phyloP scores from a whole-genome alignment of 805 yeast genomes.

The Candida adriatica region DNA sequence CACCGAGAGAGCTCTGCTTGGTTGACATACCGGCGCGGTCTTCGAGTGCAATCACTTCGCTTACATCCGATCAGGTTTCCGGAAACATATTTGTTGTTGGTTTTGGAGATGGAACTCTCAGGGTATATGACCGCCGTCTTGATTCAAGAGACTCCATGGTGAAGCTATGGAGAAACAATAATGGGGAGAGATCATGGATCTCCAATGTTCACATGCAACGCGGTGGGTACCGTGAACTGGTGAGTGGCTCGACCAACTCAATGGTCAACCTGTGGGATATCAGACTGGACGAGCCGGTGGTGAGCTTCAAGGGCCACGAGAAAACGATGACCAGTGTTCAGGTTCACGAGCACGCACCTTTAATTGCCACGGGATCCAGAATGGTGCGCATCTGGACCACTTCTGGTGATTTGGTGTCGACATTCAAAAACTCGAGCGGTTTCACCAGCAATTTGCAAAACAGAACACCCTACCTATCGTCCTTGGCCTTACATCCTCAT shows the following conservation, averaged over 20 bases:
- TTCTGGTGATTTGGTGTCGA: slow-evolving; percentile 64
- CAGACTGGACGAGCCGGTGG: slow-evolving; percentile 63
- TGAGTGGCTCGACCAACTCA: slow-evolving; percentile 80
- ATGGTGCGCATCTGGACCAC: slow-evolving; percentile 80
- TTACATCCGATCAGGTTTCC: slow-evolving; percentile 93
- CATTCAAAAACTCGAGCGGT: slow-evolving; percentile 41
- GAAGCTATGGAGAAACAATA: slow-evolving; percentile 64
- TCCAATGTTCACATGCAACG: slow-evolving; percentile 89
- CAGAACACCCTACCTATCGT: slow-evolving; percentile 43
- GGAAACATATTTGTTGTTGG: slow-evolving; percentile 90
- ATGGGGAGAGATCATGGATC: slow-evolving; percentile 44
- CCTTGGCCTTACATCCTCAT: slow-evolving; percentile 84
- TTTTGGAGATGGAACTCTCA: slow-evolving; percentile 79
- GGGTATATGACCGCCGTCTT: slow-evolving; percentile 86
- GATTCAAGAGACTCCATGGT: slow-evolving; percentile 84
- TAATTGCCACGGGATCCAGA: slow-evolving; percentile 82
- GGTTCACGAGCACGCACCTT: slow-evolving; percentile 95
- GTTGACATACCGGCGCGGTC: slow-evolving; percentile 89
- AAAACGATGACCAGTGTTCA: slow-evolving; percentile 56
- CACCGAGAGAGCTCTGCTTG: slow-evolving; percentile 83
- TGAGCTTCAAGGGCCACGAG: slow-evolving; percentile 49
- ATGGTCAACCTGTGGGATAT: slow-evolving; percentile 87
- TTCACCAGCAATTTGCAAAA: slow-evolving; percentile 23
- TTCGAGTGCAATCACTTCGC: slow-evolving; percentile 76
- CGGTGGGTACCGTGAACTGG: slow-evolving; percentile 89